Evolutionary conservation across 768 basidiomycete genomes (phyloP).

Genomic region (Russula sp.): DNA sequence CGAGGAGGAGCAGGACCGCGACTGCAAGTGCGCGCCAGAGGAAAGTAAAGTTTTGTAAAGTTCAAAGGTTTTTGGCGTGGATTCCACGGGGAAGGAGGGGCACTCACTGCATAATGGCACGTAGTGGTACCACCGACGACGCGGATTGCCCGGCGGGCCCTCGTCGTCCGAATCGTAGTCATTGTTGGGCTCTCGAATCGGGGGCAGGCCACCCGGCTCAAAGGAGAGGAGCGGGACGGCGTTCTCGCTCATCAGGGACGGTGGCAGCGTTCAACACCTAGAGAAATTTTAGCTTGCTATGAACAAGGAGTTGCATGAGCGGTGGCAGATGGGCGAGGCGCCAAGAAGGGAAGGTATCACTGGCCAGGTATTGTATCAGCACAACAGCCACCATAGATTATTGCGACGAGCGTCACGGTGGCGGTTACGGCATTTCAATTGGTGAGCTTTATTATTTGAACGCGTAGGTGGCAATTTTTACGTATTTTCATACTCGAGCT

Average conservation of each 20-base stretch:
- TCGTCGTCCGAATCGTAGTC: conserved; percentile 17
- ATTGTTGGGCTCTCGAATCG: neutral
- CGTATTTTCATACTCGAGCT: too few species aligned
- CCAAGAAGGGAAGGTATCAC: neutral
- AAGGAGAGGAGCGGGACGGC: conserved; percentile 11
- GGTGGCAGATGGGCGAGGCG: neutral
- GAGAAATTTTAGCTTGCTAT: neutral
- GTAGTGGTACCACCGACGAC: conserved; percentile 23
- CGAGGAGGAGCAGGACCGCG: conserved; percentile 51
- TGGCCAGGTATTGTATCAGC: too few species aligned
- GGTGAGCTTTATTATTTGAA: too few species aligned
- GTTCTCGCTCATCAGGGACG: neutral
- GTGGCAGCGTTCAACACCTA: neutral
- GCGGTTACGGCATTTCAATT: too few species aligned
- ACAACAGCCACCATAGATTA: too few species aligned
- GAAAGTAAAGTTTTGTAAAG: too few species aligned
- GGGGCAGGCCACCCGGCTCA: conserved; percentile 7
- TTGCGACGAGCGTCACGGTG: too few species aligned
- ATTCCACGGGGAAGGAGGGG: neutral
- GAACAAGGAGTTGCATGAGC: conserved; percentile 1
- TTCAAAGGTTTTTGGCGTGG: neutral
- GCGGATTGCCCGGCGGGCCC: conserved; percentile 2
- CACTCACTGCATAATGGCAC: conserved; percentile 20
- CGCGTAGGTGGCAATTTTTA: too few species aligned
- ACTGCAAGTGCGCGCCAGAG: conserved; percentile 24